phyloP scores from a whole-genome alignment of 139 green algal genomes.

The Haematococcus sp. region DNA sequence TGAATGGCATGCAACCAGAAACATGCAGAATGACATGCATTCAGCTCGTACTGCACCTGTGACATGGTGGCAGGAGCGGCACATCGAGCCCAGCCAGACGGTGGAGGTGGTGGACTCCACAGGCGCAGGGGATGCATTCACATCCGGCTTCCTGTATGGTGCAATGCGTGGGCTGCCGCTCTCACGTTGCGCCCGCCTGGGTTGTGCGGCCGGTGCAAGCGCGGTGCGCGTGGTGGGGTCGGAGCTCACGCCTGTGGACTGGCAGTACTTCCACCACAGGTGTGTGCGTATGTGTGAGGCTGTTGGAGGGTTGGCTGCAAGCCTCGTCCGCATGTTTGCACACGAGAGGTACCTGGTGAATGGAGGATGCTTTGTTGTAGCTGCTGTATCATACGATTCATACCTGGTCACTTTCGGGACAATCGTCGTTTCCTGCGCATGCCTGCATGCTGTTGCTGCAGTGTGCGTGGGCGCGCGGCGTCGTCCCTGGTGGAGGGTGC shows the following conservation, averaged over 20 bases:
- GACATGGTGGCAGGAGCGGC: too few relatives aligned
- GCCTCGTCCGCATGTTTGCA: neutral
- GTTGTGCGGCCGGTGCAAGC: conserved; percentile 56
- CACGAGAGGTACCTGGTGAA: conserved; percentile 10
- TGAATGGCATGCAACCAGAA: too few relatives aligned
- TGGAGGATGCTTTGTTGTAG: too few relatives aligned
- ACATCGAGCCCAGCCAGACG: conserved; percentile 5
- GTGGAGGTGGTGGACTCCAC: conserved; percentile 62
- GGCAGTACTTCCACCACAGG: conserved; percentile 56
- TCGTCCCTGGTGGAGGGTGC: too few relatives aligned
- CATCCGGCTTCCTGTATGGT: conserved; percentile 57
- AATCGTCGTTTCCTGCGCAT: too few relatives aligned
- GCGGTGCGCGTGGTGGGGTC: conserved; percentile 63
- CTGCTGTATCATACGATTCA: too few relatives aligned
- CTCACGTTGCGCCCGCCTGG: conserved; percentile 51
- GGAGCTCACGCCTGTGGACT: conserved; percentile 49
- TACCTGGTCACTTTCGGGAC: too few relatives aligned
- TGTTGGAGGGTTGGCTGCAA: neutral
- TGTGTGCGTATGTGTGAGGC: too few relatives aligned
- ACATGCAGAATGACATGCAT: too few relatives aligned
- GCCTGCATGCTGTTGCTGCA: conserved; percentile 9
- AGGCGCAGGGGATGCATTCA: conserved; percentile 31
- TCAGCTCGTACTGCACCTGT: too few relatives aligned
- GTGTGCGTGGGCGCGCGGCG: neutral
- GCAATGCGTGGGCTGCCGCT: conserved; percentile 38